Percentiles rank a stretch among this genome's conserved stretches.
Evolutionary conservation across 371 early-diverging fungal species (phyloP).

Genomic region (Apophysomyces ossiformis): DNA sequence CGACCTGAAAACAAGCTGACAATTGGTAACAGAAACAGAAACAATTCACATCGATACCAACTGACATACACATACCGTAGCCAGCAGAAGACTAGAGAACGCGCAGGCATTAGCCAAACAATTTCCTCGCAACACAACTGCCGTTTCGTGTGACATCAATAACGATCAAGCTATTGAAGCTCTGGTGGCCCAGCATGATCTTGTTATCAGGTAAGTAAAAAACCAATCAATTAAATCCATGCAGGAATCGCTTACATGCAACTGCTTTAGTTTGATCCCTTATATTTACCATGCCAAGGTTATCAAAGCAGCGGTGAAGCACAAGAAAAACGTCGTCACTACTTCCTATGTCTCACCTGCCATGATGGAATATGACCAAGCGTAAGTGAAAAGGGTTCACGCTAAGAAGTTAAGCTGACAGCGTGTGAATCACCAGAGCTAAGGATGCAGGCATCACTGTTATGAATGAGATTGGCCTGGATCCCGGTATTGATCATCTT

Average conservation of each 20-base stretch:
- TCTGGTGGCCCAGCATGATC: conserved; percentile 84
- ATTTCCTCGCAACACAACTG: conserved; percentile 59
- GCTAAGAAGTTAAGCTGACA: neutral
- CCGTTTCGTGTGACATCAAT: conserved; percentile 82
- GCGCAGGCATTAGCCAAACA: conserved; percentile 71
- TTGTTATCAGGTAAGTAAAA: conserved; percentile 65
- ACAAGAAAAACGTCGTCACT: conserved; percentile 87
- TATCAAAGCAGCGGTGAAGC: conserved; percentile 81
- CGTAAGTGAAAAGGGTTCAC: conserved; percentile 46
- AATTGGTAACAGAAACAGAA: conserved; percentile 53
- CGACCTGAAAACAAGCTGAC: conserved; percentile 84
- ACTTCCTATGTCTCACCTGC: conserved; percentile 91
- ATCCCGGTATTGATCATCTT: conserved; percentile 95
- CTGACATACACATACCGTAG: conserved; percentile 43
- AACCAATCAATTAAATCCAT: neutral
- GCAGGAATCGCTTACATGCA: neutral
- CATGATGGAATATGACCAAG: conserved; percentile 82
- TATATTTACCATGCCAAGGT: conserved; percentile 87
- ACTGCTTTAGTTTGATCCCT: conserved; percentile 75
- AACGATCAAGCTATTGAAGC: conserved; percentile 83
- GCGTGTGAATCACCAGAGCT: conserved; percentile 52
- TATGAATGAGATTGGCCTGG: conserved; percentile 94
- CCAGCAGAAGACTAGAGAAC: conserved; percentile 80
- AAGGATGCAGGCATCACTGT: conserved; percentile 81
- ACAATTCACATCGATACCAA: conserved; percentile 12